phyloP scores from a whole-genome alignment of 2,329 filamentous ascomycete species.

The Mycosphaerella sp. region DNA sequence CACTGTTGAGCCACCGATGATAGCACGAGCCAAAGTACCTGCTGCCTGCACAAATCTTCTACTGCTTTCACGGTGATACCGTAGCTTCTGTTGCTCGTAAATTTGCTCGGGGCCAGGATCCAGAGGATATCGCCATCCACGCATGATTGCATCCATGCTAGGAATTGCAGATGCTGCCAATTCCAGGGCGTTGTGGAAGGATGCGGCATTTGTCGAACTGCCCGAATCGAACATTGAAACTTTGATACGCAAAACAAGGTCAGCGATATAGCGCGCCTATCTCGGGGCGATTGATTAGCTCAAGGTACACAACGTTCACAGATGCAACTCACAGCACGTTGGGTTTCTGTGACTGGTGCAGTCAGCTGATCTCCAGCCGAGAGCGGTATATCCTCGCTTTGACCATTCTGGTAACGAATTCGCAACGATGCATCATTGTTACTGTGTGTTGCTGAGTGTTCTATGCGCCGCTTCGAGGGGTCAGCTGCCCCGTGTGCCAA shows the following conservation, averaged over 20 bases:
- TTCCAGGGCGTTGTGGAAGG: conserved; percentile 30
- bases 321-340: conserved; percentile 32
- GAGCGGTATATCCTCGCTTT: conserved; percentile 53
- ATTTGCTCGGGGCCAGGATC: conserved; percentile 50
- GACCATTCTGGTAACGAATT: conserved; percentile 54
- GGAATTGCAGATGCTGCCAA: conserved; percentile 42
- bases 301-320: not conserved
- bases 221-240: conserved; percentile 50
- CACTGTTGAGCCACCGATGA: conserved; percentile 49
- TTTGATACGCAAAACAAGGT: conserved; percentile 48
- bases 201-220: conserved; percentile 36
- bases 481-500: conserved; percentile 32
- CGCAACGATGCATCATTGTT: conserved; percentile 45
- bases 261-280: conserved; percentile 51
- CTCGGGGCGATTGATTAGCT: not conserved
- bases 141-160: conserved; percentile 51
- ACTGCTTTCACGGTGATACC: conserved; percentile 49
- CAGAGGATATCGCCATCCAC: conserved; percentile 52
- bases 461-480: conserved; percentile 45
- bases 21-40: conserved; percentile 50
- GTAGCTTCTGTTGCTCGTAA: conserved; percentile 49
- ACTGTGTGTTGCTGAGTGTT: conserved; percentile 32
- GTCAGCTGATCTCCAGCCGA: conserved; percentile 17
- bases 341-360: conserved; percentile 42
- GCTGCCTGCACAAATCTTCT: conserved; percentile 58